A percentile compares a stretch with the other conserved stretches of the same genome.
phyloP scores from a whole-genome alignment of 805 yeast species.

The Saturnispora hagleri region DNA sequence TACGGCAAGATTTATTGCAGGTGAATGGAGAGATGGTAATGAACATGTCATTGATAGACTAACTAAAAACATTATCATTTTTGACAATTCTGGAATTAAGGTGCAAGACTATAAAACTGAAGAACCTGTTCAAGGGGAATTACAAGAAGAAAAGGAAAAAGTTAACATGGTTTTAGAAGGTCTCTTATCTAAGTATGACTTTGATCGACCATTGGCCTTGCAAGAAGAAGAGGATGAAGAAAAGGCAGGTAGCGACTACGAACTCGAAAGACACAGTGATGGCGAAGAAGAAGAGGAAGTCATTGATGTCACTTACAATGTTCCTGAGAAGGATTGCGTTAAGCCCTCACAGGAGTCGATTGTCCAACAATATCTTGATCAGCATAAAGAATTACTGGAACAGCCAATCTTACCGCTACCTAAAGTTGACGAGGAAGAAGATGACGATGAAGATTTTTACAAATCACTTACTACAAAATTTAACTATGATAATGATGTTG shows the following conservation, averaged over 20 bases:
- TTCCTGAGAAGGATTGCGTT: conserved; percentile 19
- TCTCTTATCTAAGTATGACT: conserved; percentile 40
- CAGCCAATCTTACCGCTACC: conserved; percentile 4
- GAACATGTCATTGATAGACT: conserved; percentile 67
- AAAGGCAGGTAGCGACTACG: conserved; percentile 29
- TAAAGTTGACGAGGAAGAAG: conserved; percentile 1
- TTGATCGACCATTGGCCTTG: conserved; percentile 40
- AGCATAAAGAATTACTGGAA: conserved; percentile 9
- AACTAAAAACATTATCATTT: conserved; percentile 21
- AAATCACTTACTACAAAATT: conserved; percentile 16
- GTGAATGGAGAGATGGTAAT: conserved; percentile 72
- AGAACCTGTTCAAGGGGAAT: conserved; percentile 17
- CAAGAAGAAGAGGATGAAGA: conserved; percentile 27
- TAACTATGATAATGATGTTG: conserved; percentile 22
- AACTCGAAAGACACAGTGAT: conserved; percentile 30
- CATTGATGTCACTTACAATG: conserved; percentile 18
- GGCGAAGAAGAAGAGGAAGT: conserved; percentile 16
- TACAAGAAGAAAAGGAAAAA: conserved; percentile 36
- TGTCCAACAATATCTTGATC: conserved; percentile 21
- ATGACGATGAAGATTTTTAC: conserved; percentile 20
- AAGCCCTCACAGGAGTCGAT: conserved; percentile 15
- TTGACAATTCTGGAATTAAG: conserved; percentile 17
- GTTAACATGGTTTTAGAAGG: conserved; percentile 39
- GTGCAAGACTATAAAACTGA: conserved; percentile 3
- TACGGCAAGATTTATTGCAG: conserved; percentile 51